phyloP scores from a whole-genome alignment of 768 basidiomycete genomes.

The Dendrothele bispora region DNA sequence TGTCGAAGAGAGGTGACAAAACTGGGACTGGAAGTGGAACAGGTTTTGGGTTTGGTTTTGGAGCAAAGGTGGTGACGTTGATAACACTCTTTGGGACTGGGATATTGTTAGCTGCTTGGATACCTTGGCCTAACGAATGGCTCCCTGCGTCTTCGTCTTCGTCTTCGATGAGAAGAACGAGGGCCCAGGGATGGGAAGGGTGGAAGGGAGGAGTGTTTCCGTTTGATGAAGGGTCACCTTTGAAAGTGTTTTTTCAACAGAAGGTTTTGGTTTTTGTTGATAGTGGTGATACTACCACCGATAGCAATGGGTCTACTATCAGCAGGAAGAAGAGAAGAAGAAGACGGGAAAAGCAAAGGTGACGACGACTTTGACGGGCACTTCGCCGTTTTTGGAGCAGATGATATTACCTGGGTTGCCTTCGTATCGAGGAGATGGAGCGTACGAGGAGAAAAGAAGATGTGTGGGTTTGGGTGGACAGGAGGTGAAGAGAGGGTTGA shows the following conservation, averaged over 20 bases:
- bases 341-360: slow-evolving; percentile 26
- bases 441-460: not conserved
- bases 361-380: slow-evolving; percentile 45
- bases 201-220: slow-evolving; percentile 44
- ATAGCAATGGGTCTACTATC: not conserved
- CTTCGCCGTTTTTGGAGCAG: slow-evolving; percentile 40
- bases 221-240: slow-evolving; percentile 57
- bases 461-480: not conserved
- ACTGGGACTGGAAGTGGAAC: too few species aligned
- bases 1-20: too few species aligned
- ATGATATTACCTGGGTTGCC: slow-evolving; percentile 51
- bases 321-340: too few species aligned
- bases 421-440: slow-evolving; percentile 28
- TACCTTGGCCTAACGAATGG: slow-evolving; percentile 27
- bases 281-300: slow-evolving; percentile 44
- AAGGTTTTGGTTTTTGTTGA: too few species aligned
- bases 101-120: too few species aligned
- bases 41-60: too few species aligned
- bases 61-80: too few species aligned
- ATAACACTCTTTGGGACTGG: too few species aligned
- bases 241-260: slow-evolving; percentile 76
- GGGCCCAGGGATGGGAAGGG: slow-evolving; percentile 1
- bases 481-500: slow-evolving; percentile 33
- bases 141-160: too few species aligned
- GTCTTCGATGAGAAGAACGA: slow-evolving; percentile 33